Conservation (phyloP, 1,284 basidiomycete genomes). For the Sporisorium scitamineum region DNA sequence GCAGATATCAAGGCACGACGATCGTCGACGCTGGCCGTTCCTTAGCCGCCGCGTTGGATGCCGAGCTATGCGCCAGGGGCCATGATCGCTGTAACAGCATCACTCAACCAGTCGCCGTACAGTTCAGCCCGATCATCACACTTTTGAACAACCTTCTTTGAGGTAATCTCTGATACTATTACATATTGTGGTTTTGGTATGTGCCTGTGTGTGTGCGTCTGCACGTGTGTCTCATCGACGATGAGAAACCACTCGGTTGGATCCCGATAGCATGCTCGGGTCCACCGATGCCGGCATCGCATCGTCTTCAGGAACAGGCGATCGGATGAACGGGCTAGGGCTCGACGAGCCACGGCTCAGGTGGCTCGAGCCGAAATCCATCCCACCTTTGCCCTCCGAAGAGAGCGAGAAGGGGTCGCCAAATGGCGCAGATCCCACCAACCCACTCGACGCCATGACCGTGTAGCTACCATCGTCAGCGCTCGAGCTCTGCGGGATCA, state of each 20-base stretch:
- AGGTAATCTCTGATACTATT: constrained; percentile 21
- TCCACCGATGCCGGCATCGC: constrained; percentile 53
- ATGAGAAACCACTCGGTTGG: constrained; percentile 15
- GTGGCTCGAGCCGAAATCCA: constrained; percentile 33
- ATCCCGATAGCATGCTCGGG: constrained; percentile 50
- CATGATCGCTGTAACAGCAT: not conserved
- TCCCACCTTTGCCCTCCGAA: constrained; percentile 28
- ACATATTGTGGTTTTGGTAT: constrained; percentile 17
- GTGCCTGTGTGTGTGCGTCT: not conserved
- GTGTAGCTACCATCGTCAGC: constrained; percentile 33
- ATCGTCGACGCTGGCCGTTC: not conserved
- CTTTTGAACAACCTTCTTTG: not conserved
- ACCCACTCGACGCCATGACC: constrained; percentile 30
- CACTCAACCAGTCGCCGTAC: not conserved
- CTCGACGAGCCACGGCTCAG: constrained; percentile 41
- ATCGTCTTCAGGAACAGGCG: constrained; percentile 41
- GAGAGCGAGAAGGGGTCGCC: constrained; percentile 33
- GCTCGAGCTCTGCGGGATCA: constrained; percentile 46
- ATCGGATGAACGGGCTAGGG: constrained; percentile 52
- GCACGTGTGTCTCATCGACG: constrained; percentile 22
- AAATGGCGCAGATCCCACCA: constrained; percentile 32
- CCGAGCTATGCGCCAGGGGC: constrained; percentile 25
- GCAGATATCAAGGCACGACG: not conserved
- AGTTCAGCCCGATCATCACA: too few relatives aligned
- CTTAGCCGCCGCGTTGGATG: constrained; percentile 3